Evolutionary conservation across 257 asterid species (phyloP).

Genomic region (Pogostemon cablin): DNA sequence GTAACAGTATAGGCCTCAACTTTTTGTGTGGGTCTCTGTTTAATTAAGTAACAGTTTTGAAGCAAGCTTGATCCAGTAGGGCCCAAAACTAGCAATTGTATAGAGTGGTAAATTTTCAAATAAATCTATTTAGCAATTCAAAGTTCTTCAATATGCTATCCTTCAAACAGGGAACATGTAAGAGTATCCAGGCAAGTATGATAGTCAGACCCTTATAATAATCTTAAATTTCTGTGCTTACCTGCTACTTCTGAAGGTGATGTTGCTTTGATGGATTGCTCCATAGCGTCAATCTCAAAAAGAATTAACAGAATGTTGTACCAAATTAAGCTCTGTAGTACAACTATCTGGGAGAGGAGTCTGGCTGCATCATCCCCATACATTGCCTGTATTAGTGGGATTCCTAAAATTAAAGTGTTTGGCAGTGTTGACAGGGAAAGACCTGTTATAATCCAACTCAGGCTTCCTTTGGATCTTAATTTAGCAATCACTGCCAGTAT

Average conservation of each 20-base stretch:
- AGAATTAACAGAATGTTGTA: conserved; percentile 75
- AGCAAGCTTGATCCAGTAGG: conserved; percentile 32
- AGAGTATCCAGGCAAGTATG: conserved; percentile 14
- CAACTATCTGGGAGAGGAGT: conserved; percentile 69
- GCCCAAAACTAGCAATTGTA: conserved; percentile 24
- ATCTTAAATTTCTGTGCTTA: conserved; percentile 29
- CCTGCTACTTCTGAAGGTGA: conserved; percentile 57
- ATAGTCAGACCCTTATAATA: conserved; percentile 25
- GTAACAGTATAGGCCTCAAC: conserved; percentile 5
- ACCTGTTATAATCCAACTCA: conserved; percentile 79
- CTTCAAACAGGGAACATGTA: conserved; percentile 32
- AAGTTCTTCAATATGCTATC: conserved; percentile 25
- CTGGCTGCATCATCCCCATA: conserved; percentile 67
- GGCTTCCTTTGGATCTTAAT: conserved; percentile 53
- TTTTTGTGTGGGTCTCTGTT: conserved; percentile 1
- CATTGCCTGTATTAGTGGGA: conserved; percentile 79
- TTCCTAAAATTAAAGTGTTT: conserved; percentile 77
- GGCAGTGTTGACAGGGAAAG: conserved; percentile 83
- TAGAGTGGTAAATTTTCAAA: conserved; percentile 19
- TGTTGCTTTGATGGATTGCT: conserved; percentile 39
- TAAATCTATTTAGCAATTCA: not conserved
- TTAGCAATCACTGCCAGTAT: conserved; percentile 50
- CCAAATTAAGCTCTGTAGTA: conserved; percentile 86
- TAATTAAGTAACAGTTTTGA: conserved; percentile 3
- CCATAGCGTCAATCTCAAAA: conserved; percentile 68